These are phyloP conservation scores for Ocimum tenuiflorum DNA, from an alignment of 257 asterid species.

Conservation along the genomic window DNA sequence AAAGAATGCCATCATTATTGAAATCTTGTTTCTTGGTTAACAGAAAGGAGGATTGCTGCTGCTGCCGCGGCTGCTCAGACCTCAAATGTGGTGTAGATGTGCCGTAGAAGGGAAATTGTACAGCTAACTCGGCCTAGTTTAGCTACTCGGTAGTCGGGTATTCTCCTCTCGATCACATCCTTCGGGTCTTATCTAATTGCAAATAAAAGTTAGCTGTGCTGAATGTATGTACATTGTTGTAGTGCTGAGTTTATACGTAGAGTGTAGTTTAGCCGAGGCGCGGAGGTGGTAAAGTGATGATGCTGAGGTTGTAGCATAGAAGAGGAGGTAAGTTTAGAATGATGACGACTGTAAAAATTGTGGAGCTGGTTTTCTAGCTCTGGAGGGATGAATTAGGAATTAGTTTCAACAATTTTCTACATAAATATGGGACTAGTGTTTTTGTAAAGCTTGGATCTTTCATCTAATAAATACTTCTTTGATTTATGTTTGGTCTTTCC, in stretches of 20 bases:
- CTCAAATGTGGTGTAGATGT: conserved; percentile 24
- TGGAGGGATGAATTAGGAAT: neutral
- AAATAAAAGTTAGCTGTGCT: conserved; percentile 35
- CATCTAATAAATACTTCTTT: conserved; percentile 5
- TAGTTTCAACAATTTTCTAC: neutral
- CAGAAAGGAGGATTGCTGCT: conserved; percentile 51
- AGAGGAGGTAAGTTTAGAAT: conserved; percentile 24
- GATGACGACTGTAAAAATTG: conserved; percentile 24
- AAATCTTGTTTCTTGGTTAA: neutral
- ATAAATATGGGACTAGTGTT: neutral
- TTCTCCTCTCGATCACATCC: conserved; percentile 9
- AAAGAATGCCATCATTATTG: no score
- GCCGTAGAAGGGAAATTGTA: conserved; percentile 42
- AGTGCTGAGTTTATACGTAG: conserved; percentile 31
- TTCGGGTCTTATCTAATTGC: conserved; percentile 27
- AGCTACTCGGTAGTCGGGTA: no score
- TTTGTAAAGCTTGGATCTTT: conserved; percentile 1
- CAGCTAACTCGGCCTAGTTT: conserved; percentile 62
- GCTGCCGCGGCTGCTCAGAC: conserved; percentile 40
- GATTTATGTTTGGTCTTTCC: neutral
- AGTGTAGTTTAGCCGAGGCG: conserved; percentile 32
- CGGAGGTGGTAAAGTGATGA: conserved; percentile 14
- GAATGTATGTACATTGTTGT: conserved; percentile 35
- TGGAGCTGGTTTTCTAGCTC: conserved; percentile 24
- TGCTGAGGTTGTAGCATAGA: conserved; percentile 34